Evolutionary conservation across 2,329 filamentous ascomycete genomes (phyloP).

Genomic region (Cadophora sp.): DNA sequence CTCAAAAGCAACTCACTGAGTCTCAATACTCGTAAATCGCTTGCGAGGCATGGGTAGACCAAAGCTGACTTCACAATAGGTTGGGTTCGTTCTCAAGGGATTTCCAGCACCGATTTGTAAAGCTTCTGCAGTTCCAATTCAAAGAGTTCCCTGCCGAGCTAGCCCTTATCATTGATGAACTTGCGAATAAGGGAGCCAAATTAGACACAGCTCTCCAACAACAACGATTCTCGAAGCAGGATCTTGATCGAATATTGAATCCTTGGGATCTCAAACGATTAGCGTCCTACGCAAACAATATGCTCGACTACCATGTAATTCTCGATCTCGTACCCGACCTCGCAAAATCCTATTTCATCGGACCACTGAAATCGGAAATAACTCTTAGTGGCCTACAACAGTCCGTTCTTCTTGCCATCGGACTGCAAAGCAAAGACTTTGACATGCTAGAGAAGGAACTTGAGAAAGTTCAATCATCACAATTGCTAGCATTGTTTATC

Average conservation of each 20-base stretch:
- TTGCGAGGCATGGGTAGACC: too few relatives aligned
- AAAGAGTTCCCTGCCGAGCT: slow-evolving; percentile 78
- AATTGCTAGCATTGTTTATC: slow-evolving; percentile 95
- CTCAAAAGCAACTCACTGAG: neutral
- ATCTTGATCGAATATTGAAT: slow-evolving; percentile 80
- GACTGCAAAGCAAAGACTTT: slow-evolving; percentile 88
- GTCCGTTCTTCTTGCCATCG: slow-evolving; percentile 86
- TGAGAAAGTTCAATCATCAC: slow-evolving; percentile 66
- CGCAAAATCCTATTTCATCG: slow-evolving; percentile 84
- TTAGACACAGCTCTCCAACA: slow-evolving; percentile 63
- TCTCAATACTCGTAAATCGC: neutral
- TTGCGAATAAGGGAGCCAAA: slow-evolving; percentile 75
- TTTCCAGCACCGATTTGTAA: slow-evolving; percentile 93
- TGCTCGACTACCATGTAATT: slow-evolving; percentile 97
- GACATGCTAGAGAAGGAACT: slow-evolving; percentile 83
- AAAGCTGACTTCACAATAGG: slow-evolving; percentile 45
- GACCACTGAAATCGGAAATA: slow-evolving; percentile 70
- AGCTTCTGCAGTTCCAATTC: slow-evolving; percentile 92
- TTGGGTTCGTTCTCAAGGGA: slow-evolving; percentile 89
- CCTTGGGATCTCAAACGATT: slow-evolving; percentile 95
- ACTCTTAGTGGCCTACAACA: slow-evolving; percentile 84
- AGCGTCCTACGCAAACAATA: slow-evolving; percentile 94
- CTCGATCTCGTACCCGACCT: slow-evolving; percentile 88
- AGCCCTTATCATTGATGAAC: slow-evolving; percentile 87
- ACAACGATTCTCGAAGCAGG: slow-evolving; percentile 69